Evolutionary conservation across 495 filamentous ascomycete genomes (phyloP).

Genomic region (Aspergillus nanangensis): DNA sequence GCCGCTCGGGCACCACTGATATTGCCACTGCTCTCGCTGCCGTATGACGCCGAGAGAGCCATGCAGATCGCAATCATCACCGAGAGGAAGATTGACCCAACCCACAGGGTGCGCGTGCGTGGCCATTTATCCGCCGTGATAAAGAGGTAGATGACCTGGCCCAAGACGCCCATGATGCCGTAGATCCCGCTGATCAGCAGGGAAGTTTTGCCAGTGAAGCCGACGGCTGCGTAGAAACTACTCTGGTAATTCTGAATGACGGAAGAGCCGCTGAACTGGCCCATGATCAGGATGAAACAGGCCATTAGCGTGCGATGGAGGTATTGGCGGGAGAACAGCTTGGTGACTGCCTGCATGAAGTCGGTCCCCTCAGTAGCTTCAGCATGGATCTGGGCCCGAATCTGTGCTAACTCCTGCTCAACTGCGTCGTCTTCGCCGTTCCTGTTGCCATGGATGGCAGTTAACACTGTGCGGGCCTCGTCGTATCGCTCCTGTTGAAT

Average conservation of each 20-base stretch:
- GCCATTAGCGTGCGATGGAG: constrained; percentile 11
- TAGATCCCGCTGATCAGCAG: constrained; percentile 18
- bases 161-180: constrained; percentile 17
- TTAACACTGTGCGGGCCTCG: constrained; percentile 10
- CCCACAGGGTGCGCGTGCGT: constrained; percentile 15
- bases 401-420: constrained; percentile 11
- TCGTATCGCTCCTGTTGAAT: constrained; percentile 12
- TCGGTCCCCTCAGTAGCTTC: constrained; percentile 4
- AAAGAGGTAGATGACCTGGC: constrained; percentile 17
- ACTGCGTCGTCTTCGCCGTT: constrained; percentile 6
- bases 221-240: constrained; percentile 14
- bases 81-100: constrained; percentile 13
- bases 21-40: constrained; percentile 1
- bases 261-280: constrained; percentile 18
- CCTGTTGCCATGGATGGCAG: constrained; percentile 1
- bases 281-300: constrained; percentile 16
- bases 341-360: constrained; percentile 3
- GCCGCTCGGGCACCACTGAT: constrained; percentile 12
- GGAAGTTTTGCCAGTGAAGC: constrained; percentile 16
- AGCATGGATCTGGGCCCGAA: constrained; percentile 10
- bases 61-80: constrained; percentile 19
- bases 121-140: constrained; percentile 15
- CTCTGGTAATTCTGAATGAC: constrained; percentile 18
- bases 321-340: constrained; percentile 6
- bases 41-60: constrained; percentile 13